phyloP scores from a whole-genome alignment of 176 grass and related monocot species.

The Rhynchospora tenuis region DNA sequence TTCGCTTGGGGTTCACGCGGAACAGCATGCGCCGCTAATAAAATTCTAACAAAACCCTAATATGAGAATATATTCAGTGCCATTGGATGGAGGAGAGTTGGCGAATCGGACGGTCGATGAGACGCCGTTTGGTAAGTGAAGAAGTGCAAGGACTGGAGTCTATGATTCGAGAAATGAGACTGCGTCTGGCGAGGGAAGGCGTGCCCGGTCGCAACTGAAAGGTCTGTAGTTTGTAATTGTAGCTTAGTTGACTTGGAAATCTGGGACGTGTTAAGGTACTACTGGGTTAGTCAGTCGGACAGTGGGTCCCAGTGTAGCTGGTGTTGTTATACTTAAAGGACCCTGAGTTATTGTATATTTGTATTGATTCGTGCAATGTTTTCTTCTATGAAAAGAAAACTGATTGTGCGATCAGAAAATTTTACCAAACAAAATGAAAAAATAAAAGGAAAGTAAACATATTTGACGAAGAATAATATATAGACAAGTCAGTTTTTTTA shows the following conservation, averaged over 20 bases:
- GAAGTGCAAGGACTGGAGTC: neutral
- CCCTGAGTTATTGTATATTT: neutral
- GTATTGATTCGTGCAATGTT: neutral
- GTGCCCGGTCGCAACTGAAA: neutral
- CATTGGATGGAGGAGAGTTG: neutral
- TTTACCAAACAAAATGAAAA: too few species aligned
- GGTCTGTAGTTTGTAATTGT: neutral
- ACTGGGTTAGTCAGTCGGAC: neutral
- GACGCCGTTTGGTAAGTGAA: neutral
- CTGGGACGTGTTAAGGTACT: neutral
- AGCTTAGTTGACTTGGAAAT: neutral
- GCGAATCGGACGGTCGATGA: neutral
- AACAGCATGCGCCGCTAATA: neutral
- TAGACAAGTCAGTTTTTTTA: neutral
- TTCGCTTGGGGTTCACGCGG: constrained; percentile 13
- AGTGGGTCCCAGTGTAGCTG: neutral
- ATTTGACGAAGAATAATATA: neutral
- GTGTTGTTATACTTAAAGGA: neutral
- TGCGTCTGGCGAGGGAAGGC: neutral
- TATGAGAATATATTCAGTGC: neutral
- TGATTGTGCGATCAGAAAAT: too few species aligned
- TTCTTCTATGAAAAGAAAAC: neutral
- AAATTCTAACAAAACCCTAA: constrained; percentile 13
- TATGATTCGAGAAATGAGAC: neutral
- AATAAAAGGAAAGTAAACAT: too few species aligned